Evolutionary conservation across 78 protist species (phyloP).

Genomic region (Goniomonas avonlea): DNA sequence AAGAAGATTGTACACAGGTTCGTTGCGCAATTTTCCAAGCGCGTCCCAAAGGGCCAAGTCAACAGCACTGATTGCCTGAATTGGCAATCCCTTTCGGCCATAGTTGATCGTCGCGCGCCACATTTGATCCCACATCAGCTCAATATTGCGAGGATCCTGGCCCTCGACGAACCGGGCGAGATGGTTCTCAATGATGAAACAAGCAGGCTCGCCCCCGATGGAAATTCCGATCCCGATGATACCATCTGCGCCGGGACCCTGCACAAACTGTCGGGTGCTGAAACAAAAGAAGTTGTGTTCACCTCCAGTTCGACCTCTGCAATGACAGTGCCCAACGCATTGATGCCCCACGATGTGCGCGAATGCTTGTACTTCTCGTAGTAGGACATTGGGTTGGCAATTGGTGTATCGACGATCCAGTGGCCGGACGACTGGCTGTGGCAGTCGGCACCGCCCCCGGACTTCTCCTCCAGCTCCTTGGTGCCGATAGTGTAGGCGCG

Average conservation of each 20-base stretch:
- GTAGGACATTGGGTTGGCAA: slow-evolving; percentile 34
- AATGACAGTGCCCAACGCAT: slow-evolving; percentile 42
- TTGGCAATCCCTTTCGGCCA: slow-evolving; percentile 50
- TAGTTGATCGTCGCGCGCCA: slow-evolving; percentile 36
- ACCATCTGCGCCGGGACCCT: too few species aligned
- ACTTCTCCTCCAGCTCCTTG: not conserved
- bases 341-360: slow-evolving; percentile 48
- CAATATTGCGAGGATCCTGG: slow-evolving; percentile 45
- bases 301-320: slow-evolving; percentile 30
- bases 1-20: slow-evolving; percentile 44
- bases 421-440: slow-evolving; percentile 22
- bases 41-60: slow-evolving; percentile 58
- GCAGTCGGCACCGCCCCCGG: slow-evolving; percentile 38
- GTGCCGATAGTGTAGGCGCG: slow-evolving; percentile 16
- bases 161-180: slow-evolving; percentile 51
- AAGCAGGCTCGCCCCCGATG: slow-evolving; percentile 58
- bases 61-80: slow-evolving; percentile 46
- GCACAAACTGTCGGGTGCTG: too few species aligned
- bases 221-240: slow-evolving; percentile 43
- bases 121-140: slow-evolving; percentile 54
- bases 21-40: slow-evolving; percentile 41
- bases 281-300: too few species aligned
- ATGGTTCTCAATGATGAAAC: slow-evolving; percentile 51
- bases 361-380: not conserved
- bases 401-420: slow-evolving; percentile 44